Conservation (phyloP, 2,329 filamentous ascomycete genomes). For the Trichoderma semiorbis region DNA sequence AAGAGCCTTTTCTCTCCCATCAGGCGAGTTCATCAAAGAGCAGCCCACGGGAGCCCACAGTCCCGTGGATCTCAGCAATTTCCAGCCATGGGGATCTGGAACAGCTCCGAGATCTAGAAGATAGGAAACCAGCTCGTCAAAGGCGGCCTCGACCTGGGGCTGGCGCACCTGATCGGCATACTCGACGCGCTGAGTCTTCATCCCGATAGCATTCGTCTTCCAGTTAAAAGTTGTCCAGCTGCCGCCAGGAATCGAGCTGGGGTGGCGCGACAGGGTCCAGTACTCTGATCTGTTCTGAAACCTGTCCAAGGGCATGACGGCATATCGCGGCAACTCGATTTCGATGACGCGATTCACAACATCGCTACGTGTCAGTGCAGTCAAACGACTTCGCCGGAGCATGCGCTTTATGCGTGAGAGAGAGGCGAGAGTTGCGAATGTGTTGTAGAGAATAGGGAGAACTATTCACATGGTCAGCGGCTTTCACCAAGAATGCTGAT, state of each 20-base stretch:
- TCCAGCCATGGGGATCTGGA: slow-evolving; percentile 57
- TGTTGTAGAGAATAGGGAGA: slow-evolving; percentile 65
- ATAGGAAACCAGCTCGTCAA: slow-evolving; percentile 60
- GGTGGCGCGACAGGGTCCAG: slow-evolving; percentile 52
- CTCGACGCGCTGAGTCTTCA: slow-evolving; percentile 60
- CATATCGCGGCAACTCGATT: slow-evolving; percentile 62
- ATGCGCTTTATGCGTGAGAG: slow-evolving; percentile 58
- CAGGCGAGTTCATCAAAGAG: slow-evolving; percentile 51
- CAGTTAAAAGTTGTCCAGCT: slow-evolving; percentile 65
- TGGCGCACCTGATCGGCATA: slow-evolving; percentile 56
- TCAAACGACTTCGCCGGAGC: slow-evolving; percentile 54
- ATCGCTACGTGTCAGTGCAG: slow-evolving; percentile 59
- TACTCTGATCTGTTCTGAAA: slow-evolving; percentile 52
- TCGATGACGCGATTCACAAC: slow-evolving; percentile 65
- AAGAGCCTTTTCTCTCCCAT: slow-evolving; percentile 47
- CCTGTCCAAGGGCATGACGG: slow-evolving; percentile 58
- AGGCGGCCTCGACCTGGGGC: slow-evolving; percentile 50
- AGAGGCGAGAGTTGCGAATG: slow-evolving; percentile 55
- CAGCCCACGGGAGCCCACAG: slow-evolving; percentile 61
- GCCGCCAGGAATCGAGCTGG: slow-evolving; percentile 55
- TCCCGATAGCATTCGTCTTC: slow-evolving; percentile 59
- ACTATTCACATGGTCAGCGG: slow-evolving; percentile 32
- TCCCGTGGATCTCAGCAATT: slow-evolving; percentile 53
- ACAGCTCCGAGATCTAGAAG: slow-evolving; percentile 61
- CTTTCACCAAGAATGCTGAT: not conserved